Evolutionary conservation across 2,329 filamentous ascomycete genomes (phyloP).

Genomic region (Sarocladium oryzae): DNA sequence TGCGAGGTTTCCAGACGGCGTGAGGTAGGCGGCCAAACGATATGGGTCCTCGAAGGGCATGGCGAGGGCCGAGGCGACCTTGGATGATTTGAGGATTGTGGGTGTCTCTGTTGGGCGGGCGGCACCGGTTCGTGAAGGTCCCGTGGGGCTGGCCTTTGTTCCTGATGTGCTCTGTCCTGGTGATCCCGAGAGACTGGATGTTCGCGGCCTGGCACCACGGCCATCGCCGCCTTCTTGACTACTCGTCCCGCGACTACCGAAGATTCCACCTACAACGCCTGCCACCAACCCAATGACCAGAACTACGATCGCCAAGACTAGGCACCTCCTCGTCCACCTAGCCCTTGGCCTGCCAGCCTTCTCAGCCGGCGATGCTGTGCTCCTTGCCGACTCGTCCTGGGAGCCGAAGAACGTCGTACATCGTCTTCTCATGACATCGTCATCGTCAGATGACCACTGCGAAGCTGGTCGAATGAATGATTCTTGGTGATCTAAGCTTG

Average conservation of each 20-base stretch:
- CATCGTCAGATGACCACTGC: slow-evolving; percentile 1
- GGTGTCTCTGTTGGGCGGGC: too few relatives aligned
- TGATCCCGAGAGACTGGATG: not conserved
- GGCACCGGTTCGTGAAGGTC: too few relatives aligned
- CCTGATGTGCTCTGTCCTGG: not conserved
- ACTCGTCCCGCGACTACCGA: not conserved
- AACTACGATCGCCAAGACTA: not conserved
- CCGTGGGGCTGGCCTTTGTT: too few relatives aligned
- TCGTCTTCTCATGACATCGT: not conserved
- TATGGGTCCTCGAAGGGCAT: slow-evolving; percentile 4
- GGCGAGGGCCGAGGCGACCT: not conserved
- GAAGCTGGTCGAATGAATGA: not conserved
- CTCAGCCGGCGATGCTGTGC: not conserved
- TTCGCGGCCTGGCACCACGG: not conserved
- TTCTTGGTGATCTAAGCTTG: not conserved
- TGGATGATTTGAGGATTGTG: not conserved
- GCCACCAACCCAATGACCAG: not conserved
- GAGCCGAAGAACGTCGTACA: not conserved
- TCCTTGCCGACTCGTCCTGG: not conserved
- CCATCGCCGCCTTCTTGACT: not conserved
- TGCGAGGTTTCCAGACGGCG: not conserved
- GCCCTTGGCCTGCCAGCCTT: not conserved
- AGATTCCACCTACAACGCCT: not conserved
- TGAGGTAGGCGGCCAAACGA: not conserved
- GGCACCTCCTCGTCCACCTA: not conserved